These are phyloP conservation scores for Aspergillus sparsus DNA, from an alignment of 495 filamentous ascomycete species.

Conservation along the genomic window DNA sequence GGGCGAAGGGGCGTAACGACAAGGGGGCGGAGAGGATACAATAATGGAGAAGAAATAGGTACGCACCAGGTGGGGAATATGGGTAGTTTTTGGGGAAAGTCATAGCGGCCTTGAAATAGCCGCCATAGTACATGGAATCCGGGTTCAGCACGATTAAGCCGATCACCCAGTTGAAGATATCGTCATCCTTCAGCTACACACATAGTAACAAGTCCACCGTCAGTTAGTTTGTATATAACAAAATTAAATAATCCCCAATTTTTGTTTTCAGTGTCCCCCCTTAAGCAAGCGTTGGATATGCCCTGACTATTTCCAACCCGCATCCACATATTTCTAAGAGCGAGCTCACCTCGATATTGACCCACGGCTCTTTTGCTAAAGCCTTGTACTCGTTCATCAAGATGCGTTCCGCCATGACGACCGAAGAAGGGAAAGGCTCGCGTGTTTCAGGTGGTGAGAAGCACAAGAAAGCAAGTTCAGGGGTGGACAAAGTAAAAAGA, in stretches of 20 bases:
- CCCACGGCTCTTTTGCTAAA: conserved; percentile 87
- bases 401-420: conserved; percentile 69
- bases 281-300: neutral
- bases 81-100: conserved; percentile 88
- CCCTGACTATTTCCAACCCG: neutral
- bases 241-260: no score
- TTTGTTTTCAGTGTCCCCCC: no score
- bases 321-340: conserved; percentile 9
- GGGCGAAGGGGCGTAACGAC: no score
- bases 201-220: no score
- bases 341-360: conserved; percentile 75
- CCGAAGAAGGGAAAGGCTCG: conserved; percentile 6
- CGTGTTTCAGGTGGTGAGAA: neutral
- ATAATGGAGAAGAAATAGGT: neutral
- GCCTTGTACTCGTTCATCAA: conserved; percentile 88
- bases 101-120: conserved; percentile 89
- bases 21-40: neutral
- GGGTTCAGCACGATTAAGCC: conserved; percentile 90
- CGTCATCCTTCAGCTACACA: conserved; percentile 64
- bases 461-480: neutral
- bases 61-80: conserved; percentile 72
- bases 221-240: no score
- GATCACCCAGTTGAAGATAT: conserved; percentile 83
- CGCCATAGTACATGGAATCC: conserved; percentile 87
- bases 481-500: neutral